These are phyloP conservation scores for Aspergillus ibericus DNA, from an alignment of 2,329 filamentous ascomycete genomes.

Conservation along the genomic window DNA sequence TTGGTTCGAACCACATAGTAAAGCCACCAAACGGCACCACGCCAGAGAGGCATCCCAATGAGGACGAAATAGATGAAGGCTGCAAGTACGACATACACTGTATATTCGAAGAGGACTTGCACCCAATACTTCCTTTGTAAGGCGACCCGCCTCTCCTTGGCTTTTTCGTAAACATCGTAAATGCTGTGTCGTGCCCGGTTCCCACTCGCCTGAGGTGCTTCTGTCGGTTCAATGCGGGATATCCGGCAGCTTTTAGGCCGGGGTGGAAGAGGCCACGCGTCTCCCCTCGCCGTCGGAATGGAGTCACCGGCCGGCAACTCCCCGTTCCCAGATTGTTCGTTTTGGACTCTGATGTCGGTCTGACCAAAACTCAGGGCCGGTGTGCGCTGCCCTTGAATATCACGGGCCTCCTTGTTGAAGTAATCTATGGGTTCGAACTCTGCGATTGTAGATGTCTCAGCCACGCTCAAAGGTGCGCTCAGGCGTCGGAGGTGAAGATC, in stretches of 20 bases:
- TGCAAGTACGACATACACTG: constrained; percentile 38
- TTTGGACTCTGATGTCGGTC: not conserved
- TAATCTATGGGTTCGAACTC: not conserved
- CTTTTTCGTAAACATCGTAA: constrained; percentile 3
- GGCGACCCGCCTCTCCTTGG: not conserved
- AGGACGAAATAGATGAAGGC: constrained; percentile 49
- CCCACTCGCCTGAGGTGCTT: not conserved
- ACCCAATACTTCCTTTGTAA: constrained; percentile 35
- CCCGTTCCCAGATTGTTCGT: not conserved
- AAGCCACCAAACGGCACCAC: constrained; percentile 46
- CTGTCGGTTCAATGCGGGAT: constrained; percentile 1
- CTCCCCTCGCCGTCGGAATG: not conserved
- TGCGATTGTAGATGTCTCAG: not conserved
- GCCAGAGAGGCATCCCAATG: constrained; percentile 49
- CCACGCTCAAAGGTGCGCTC: not conserved
- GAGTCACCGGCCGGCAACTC: not conserved
- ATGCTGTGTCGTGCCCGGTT: not conserved
- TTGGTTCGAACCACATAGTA: constrained; percentile 43
- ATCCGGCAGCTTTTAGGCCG: not conserved
- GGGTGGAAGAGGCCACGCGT: constrained; percentile 5
- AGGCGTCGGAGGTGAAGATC: not conserved
- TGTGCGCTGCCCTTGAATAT: not conserved
- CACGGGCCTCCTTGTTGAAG: not conserved
- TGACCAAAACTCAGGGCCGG: not conserved
- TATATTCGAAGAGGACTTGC: constrained; percentile 41